A percentile compares a stretch with the other conserved stretches of the same genome.
Evolutionary conservation across 805 yeast genomes (phyloP).

Genomic region (Barnettozyma vustinii): DNA sequence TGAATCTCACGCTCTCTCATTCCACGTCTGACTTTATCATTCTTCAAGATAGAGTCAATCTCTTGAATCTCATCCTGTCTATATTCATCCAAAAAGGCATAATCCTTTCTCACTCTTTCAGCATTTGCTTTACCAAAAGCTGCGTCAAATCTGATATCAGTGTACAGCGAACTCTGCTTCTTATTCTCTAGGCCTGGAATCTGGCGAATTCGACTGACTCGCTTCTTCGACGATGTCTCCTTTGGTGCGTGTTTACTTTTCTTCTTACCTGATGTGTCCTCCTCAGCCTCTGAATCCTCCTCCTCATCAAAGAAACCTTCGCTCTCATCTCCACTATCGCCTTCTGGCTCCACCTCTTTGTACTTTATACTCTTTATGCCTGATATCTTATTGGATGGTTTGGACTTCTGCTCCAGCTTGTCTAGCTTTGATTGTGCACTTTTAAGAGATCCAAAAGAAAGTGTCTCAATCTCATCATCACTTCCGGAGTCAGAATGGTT

Average conservation of each 20-base stretch:
- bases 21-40: constrained; percentile 40
- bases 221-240: constrained; percentile 68
- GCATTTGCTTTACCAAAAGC: constrained; percentile 82
- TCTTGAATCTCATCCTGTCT: constrained; percentile 66
- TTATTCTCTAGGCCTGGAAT: constrained; percentile 57
- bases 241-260: constrained; percentile 83
- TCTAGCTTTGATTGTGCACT: constrained; percentile 46
- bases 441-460: constrained; percentile 64
- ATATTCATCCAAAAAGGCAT: constrained; percentile 82
- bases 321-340: constrained; percentile 2
- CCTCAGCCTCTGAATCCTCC: constrained; percentile 22
- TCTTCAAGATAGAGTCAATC: constrained; percentile 51
- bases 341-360: constrained; percentile 15
- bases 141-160: constrained; percentile 87
- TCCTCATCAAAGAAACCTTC: constrained; percentile 33
- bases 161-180: constrained; percentile 41
- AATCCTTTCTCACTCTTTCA: constrained; percentile 62
- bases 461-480: constrained; percentile 39
- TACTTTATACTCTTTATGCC: constrained; percentile 4
- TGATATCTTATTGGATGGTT: background rate
- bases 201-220: constrained; percentile 64
- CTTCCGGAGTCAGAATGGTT: constrained; percentile 19
- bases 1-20: constrained; percentile 40
- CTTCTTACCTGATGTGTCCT: constrained; percentile 10
- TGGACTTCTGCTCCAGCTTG: constrained; percentile 12